Base-by-base conservation (phyloP, 1,139 yeast genomes). In the Meyerozyma athensensis region DNA sequence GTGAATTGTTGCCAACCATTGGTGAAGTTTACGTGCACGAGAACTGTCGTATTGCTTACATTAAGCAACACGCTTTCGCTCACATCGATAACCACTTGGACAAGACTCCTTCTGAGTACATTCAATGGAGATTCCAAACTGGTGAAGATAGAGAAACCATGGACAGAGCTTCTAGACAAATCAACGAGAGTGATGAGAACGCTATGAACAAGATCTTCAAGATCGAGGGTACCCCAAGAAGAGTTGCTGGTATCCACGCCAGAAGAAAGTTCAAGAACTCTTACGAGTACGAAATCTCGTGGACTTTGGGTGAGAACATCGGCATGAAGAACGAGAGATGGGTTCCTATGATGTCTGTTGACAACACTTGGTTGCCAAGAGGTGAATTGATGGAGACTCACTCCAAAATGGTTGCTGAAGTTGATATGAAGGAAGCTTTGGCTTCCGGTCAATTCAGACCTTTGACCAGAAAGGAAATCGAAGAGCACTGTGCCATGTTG, bases 401-500 rank as follows among this genome's bases (percentile, higher is more conserved):
- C 81, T 76, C 97, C 69, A 92, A 92, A 89, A 69, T 90, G 82
- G 97, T 92, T 72, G 97, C 97, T 71, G 98, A 92, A 79, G 97
- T 92, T 67, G 98, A 92, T 74, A 90, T 92, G 97, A 92, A 92
- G 86, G 98, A 92, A 79, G 98, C 98, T 71, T 82, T 92, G 69
- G 97, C 97, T 65, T 90, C 97, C 59, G 98, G 98, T 80, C 97
- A 92, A 81, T 92, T 92, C 95, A 89, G 98, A 78, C 95, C 98
- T 50, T 86, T 92, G 72, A 90, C 97, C 73, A 89, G 97, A 82
- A 92, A 92, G 83, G 98, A 92, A 79, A 92, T 92, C 62, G 98
- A 92, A 83, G 83, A 81, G 61, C 98, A 92, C 79, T 92, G 98
- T 79, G 81, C 87, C 58, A 85, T 87, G 94, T 79, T 92, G 76